A percentile compares a stretch with the other conserved stretches of the same genome.
These are phyloP conservation scores for Cryptococcus sp. DNA, from an alignment of 1,284 basidiomycete genomes.

Conservation along the genomic window DNA sequence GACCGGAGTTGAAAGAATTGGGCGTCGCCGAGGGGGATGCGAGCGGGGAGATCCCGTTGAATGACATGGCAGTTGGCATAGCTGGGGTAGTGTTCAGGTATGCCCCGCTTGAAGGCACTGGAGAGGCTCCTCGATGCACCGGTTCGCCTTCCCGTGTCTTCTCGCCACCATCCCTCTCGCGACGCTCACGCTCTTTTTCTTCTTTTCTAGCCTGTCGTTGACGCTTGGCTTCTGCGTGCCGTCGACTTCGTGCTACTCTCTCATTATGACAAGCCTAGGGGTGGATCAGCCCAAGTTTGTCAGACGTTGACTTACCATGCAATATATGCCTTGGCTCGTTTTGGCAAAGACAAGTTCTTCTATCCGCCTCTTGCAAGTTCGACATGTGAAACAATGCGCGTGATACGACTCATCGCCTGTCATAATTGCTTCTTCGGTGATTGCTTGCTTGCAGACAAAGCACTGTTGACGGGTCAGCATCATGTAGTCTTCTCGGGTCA, in stretches of 20 bases:
- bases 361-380: conserved; percentile 89
- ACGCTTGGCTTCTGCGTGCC: conserved; percentile 76
- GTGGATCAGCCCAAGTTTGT: conserved; percentile 5
- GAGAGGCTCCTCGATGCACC: conserved; percentile 4
- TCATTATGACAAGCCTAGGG: conserved; percentile 82
- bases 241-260: conserved; percentile 84
- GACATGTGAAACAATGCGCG: conserved; percentile 97
- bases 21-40: conserved; percentile 19
- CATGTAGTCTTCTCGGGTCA: conserved; percentile 16
- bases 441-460: conserved; percentile 85
- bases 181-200: conserved; percentile 38
- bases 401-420: conserved; percentile 98
- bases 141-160: conserved; percentile 8
- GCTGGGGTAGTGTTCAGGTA: conserved; percentile 15
- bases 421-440: conserved; percentile 97
- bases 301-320: conserved; percentile 64
- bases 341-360: conserved; percentile 99
- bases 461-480: conserved; percentile 57
- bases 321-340: conserved; percentile 97
- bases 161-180: conserved; percentile 26
- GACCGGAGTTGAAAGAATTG: conserved; percentile 19
- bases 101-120: conserved; percentile 7
- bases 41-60: conserved; percentile 11
- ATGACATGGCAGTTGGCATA: conserved; percentile 13
- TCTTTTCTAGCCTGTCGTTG: conserved; percentile 51